Evolutionary conservation across 176 grass and related monocot species (phyloP), one percentile per base, ranked within the genome.

Genomic region (Hsuehochloa calcarea): DNA sequence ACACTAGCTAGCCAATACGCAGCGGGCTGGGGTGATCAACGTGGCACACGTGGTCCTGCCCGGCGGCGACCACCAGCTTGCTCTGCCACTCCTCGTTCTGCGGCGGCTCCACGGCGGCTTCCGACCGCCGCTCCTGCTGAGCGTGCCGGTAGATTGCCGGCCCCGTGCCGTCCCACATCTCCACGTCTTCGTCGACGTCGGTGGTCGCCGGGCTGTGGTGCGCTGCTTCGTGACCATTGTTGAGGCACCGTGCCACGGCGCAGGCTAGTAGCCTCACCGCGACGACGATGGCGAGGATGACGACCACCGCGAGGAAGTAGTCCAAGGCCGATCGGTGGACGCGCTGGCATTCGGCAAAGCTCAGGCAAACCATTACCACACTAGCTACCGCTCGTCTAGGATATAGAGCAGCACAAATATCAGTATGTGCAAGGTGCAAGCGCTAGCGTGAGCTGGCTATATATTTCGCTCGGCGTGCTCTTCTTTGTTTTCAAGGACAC

Each of bases 301-400:
- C 11, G 69, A 89, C 35, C 49, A 51, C 82, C 3, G 82, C 76
- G 29, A 89, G 82, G 77, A 81, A 80, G 87, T 89, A 89, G 87
- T 80, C 87, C 77, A 85, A 25, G 19, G 70, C 87, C 50, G 87
- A 51, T 1, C 61, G 69, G 82, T 85, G 87, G 46, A 26, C 47
- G 68, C 44, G 69, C 40, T 68, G 70, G 82, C 87, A 85, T 8
- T 72, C 88, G 8, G 7, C 68, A 3, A 87, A 49, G 16, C 85
- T 76, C 16, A 70, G 69, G 84, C 89, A 90, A 39, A 87, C 67
- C 89, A 90, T 90, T 20, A 19, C 51, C 51, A 54, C 51, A 7
- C 50, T 7, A 19, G 51, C 51, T 54, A 54, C 17, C 17, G 0
- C 51, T 54, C 23, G 8, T 4, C 34, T 2, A 12, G 26, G 35